Conservation (phyloP, 306 rosid genomes). For the Castanospermum australe region DNA sequence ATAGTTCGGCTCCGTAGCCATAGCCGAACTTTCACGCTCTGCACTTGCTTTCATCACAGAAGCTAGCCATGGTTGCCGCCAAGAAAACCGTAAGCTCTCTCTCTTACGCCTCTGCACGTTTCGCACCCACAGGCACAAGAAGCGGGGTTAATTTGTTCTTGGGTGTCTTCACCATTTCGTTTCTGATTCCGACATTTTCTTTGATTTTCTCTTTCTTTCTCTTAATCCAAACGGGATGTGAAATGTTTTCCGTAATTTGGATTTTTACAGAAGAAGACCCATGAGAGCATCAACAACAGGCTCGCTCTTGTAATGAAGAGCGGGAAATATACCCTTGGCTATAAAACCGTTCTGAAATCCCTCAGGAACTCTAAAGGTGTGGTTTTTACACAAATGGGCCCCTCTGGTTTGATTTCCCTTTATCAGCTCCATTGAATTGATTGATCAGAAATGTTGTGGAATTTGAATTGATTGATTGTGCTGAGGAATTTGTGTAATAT, state of each 20-base stretch:
- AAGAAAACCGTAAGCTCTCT: conserved; percentile 34
- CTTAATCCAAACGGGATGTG: background rate
- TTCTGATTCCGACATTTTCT: background rate
- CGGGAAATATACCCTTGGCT: too few species aligned
- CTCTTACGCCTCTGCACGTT: background rate
- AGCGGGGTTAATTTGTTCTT: background rate
- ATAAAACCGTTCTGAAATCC: too few species aligned
- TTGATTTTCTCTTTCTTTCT: background rate
- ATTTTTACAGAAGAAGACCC: conserved; percentile 47
- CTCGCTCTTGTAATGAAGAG: too few species aligned
- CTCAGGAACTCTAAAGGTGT: conserved; percentile 55
- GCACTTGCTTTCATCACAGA: background rate
- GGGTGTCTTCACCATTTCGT: background rate
- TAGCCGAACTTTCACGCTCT: background rate
- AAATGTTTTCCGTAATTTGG: background rate
- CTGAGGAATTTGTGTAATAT: background rate
- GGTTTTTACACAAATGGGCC: background rate
- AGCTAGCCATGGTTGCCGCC: conserved; percentile 33
- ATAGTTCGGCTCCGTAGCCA: background rate
- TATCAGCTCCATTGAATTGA: background rate
- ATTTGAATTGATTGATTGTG: background rate
- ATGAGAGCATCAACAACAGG: too few species aligned
- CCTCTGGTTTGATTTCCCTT: background rate
- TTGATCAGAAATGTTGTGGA: too few species aligned
- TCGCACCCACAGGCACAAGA: background rate